A percentile compares a stretch with the other conserved stretches of the same genome.
Conservation (phyloP, 2,329 filamentous ascomycete genomes). For the Calonectria pteridis region DNA sequence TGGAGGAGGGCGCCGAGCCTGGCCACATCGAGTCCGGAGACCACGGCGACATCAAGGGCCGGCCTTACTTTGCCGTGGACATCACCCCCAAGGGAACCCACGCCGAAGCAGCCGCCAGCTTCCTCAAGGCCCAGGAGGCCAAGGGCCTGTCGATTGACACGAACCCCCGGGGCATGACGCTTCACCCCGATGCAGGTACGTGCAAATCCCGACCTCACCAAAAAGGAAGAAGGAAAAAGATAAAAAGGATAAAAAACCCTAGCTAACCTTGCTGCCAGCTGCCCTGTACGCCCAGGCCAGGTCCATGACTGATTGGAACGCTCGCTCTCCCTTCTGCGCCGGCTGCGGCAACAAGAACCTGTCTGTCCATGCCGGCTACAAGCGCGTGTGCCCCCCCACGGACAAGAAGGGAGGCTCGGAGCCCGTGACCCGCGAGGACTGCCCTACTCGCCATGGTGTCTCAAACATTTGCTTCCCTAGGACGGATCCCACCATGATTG, state of each 20-base stretch:
- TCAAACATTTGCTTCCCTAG: constrained; percentile 94
- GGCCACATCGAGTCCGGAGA: constrained; percentile 43
- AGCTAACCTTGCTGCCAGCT: constrained; percentile 63
- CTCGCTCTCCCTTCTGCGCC: constrained; percentile 90
- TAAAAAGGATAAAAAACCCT: too few species aligned
- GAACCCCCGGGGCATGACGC: constrained; percentile 72
- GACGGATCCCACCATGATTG: constrained; percentile 95
- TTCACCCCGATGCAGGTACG: constrained; percentile 73
- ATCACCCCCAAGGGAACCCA: constrained; percentile 78
- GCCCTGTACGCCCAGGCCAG: constrained; percentile 92
- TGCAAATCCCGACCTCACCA: constrained; percentile 23
- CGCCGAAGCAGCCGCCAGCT: constrained; percentile 70
- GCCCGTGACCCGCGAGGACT: constrained; percentile 72
- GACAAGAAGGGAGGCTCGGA: constrained; percentile 66
- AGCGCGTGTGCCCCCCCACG: constrained; percentile 81
- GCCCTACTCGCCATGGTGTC: constrained; percentile 84
- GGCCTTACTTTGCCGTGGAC: constrained; percentile 91
- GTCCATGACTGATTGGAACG: constrained; percentile 93
- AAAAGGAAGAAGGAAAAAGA: too few species aligned
- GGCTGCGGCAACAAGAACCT: constrained; percentile 88
- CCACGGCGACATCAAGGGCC: constrained; percentile 80
- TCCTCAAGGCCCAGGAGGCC: constrained; percentile 56
- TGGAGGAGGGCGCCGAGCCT: constrained; percentile 71
- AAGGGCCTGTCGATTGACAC: constrained; percentile 75
- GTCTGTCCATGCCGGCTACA: constrained; percentile 82